phyloP scores from a whole-genome alignment of 2,329 filamentous ascomycete genomes.

The Mycosphaerella sp. region DNA sequence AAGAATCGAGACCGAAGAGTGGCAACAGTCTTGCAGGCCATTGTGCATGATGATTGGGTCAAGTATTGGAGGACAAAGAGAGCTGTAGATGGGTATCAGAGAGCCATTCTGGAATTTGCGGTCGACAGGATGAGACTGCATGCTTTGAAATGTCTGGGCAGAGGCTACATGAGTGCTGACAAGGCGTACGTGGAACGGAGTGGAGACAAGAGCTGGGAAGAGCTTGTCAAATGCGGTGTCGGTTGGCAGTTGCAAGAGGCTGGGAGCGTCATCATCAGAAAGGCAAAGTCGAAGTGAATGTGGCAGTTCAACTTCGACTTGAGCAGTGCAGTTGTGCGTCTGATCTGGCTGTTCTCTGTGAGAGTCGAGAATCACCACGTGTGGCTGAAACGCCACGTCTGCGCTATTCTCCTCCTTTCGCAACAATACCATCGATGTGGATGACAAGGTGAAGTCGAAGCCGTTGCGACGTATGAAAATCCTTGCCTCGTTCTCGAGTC shows the following conservation, averaged over 20 bases:
- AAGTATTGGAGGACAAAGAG: conserved; percentile 65
- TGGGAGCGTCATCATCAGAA: conserved; percentile 70
- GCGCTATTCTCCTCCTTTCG: too few relatives aligned
- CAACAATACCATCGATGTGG: too few relatives aligned
- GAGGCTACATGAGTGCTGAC: conserved; percentile 71
- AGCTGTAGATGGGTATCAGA: conserved; percentile 72
- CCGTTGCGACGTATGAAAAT: too few relatives aligned
- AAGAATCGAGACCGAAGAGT: conserved; percentile 60
- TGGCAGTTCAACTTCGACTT: too few relatives aligned
- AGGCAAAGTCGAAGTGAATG: conserved; percentile 42
- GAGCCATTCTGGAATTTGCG: conserved; percentile 74
- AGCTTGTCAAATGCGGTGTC: conserved; percentile 64
- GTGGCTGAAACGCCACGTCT: too few relatives aligned
- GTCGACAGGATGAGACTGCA: conserved; percentile 67
- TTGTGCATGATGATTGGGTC: conserved; percentile 78
- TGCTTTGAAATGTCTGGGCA: conserved; percentile 79
- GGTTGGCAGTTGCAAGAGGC: conserved; percentile 71
- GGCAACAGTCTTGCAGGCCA: conserved; percentile 59
- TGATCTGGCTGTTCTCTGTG: too few relatives aligned
- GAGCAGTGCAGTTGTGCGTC: too few relatives aligned
- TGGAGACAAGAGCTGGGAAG: conserved; percentile 65
- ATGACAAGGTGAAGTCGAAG: too few relatives aligned
- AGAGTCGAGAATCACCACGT: too few relatives aligned
- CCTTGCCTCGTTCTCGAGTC: too few relatives aligned
- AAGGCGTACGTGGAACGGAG: conserved; percentile 61